These are phyloP conservation scores for Trichoderma parareesei DNA, from an alignment of 495 filamentous ascomycete genomes.

Conservation along the genomic window DNA sequence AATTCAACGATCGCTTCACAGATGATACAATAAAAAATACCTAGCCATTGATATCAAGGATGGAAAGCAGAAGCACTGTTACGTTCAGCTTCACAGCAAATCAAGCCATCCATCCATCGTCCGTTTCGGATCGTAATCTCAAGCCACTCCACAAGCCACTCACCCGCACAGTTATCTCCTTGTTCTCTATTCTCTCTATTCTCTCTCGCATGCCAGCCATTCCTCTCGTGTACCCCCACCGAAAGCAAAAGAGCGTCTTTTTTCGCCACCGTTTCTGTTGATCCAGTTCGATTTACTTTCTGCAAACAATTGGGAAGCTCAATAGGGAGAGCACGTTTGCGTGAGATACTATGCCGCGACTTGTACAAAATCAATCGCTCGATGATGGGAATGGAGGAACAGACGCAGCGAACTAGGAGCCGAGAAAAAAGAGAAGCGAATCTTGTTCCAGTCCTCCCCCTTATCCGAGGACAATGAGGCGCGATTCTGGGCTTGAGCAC, in stretches of 20 bases:
- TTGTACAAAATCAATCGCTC: background rate
- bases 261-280: background rate
- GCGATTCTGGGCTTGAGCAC: too few species aligned
- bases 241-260: background rate
- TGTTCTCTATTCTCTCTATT: background rate
- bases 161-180: conserved; percentile 1
- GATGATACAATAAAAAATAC: too few species aligned
- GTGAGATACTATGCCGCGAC: background rate
- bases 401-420: background rate
- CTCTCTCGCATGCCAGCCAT: background rate
- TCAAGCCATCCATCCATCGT: background rate
- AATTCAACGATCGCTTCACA: too few species aligned
- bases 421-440: too few species aligned
- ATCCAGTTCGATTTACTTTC: too few species aligned
- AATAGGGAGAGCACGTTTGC: background rate
- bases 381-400: background rate
- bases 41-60: too few species aligned
- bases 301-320: too few species aligned
- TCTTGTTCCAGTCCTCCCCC: too few species aligned
- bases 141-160: background rate
- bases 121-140: too few species aligned
- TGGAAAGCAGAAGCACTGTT: too few species aligned
- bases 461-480: too few species aligned
- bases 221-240: background rate
- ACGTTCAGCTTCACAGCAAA: background rate